These are phyloP conservation scores for Carex arenaria DNA, from an alignment of 202 grass and related monocot species.

Conservation along the genomic window DNA sequence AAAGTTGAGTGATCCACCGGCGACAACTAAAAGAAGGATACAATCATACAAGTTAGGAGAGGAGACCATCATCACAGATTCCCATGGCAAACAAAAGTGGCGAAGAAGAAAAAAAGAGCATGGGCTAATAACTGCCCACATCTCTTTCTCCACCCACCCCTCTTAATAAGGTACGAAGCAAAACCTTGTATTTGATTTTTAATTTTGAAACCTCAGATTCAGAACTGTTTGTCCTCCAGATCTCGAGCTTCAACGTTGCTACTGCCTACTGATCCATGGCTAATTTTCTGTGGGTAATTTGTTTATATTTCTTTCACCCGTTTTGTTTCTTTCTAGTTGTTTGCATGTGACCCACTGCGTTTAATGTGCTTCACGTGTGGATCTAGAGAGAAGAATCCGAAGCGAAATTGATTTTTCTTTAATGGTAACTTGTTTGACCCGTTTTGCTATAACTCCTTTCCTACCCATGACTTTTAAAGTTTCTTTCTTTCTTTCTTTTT, in stretches of 20 bases:
- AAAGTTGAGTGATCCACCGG: not conserved
- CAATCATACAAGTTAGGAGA: no score
- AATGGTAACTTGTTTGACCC: constrained; percentile 14
- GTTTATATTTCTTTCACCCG: not conserved
- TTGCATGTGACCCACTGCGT: not conserved
- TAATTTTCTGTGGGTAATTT: constrained; percentile 27
- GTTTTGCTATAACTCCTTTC: not conserved
- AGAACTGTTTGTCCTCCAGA: not conserved
- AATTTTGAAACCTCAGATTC: not conserved
- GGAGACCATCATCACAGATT: not conserved
- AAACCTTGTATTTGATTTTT: not conserved
- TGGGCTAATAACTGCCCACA: not conserved
- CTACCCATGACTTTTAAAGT: not conserved
- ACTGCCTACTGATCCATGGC: not conserved
- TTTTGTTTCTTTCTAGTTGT: constrained; percentile 11
- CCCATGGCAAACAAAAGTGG: not conserved
- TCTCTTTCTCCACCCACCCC: not conserved
- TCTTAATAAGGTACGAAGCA: not conserved
- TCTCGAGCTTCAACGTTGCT: not conserved
- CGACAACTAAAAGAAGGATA: not conserved
- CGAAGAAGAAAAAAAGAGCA: not conserved
- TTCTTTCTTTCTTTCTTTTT: not conserved
- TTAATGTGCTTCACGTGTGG: constrained; percentile 6
- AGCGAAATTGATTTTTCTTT: constrained; percentile 8
- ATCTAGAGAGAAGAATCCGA: not conserved